phyloP scores from a whole-genome alignment of 306 rosid species.

The Senna siamea region DNA sequence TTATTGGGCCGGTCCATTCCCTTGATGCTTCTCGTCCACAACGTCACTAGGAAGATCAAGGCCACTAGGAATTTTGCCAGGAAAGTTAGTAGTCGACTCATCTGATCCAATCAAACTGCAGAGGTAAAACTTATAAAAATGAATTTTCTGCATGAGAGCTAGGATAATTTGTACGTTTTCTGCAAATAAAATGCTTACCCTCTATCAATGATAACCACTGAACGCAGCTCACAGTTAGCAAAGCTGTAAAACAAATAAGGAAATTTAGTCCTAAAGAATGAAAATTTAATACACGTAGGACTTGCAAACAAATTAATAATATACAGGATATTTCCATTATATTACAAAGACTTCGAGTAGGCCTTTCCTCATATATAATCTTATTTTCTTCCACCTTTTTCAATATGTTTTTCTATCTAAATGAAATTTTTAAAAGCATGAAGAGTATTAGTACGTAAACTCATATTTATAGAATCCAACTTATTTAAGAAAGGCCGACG shows the following conservation, averaged over 20 bases:
- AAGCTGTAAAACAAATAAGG: conserved; percentile 59
- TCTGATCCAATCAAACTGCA: conserved; percentile 73
- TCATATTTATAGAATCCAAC: not conserved
- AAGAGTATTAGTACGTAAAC: not conserved
- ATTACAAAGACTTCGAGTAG: not conserved
- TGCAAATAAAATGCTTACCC: conserved; percentile 56
- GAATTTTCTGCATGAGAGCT: conserved; percentile 25
- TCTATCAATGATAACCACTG: conserved; percentile 72
- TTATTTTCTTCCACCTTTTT: not conserved
- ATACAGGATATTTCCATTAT: not conserved
- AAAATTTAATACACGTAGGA: conserved; percentile 3
- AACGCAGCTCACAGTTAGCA: conserved; percentile 89
- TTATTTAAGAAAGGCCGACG: not conserved
- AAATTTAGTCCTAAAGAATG: not conserved
- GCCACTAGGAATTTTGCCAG: conserved; percentile 72
- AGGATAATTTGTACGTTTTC: not conserved
- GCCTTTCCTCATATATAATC: not conserved
- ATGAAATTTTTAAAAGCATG: not conserved
- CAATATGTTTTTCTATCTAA: not conserved
- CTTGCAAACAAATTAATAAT: not conserved
- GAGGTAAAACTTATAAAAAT: conserved; percentile 1
- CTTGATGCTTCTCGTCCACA: conserved; percentile 58
- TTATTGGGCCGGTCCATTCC: conserved; percentile 40
- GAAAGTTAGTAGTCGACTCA: conserved; percentile 66
- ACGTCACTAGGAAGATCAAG: conserved; percentile 78